Evolutionary conservation across 805 yeast species (phyloP), one percentile per base, ranked within the genome.

Genomic region (Candida ovalis): DNA sequence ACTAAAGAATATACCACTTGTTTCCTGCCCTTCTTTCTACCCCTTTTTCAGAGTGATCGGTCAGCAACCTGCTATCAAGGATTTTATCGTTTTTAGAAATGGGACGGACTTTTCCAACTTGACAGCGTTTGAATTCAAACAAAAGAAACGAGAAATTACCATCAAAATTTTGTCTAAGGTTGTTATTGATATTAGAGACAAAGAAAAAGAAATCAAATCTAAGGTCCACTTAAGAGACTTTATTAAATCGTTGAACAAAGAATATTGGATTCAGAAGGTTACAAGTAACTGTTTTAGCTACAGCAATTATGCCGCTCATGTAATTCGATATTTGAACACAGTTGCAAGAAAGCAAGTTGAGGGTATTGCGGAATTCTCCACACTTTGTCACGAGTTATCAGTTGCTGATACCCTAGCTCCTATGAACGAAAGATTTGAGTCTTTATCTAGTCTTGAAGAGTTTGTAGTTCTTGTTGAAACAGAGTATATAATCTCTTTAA

Each of bases 321-420:
- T 59, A 3, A 37, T 62, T 1, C 37, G 59, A 15, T 66, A 64
- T 41, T 17, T 66, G 12, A 60, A 55, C 40, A 55, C 63, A 0
- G 62, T 64, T 21, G 58, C 60, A 1, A 33, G 44, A 5, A 45
- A 53, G 4, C 33, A 43, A 3, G 42, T 62, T 36, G 40, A 42
- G 6, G 47, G 50, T 8, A 41, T 47, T 22, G 55, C 67, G 4
- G 62, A 59, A 6, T 60, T 46, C 32, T 44, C 53, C 2, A 40
- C 49, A 21, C 41, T 62, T 38, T 43, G 50, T 19, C 52, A 48
- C 18, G 62, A 60, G 42, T 45, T 62, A 8, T 46, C 53, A 4
- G 44, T 60, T 22, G 50, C 54, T 15, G 51, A 59, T 23, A 42
- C 50, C 8, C 40, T 50, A 17, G 55, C 61, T 6, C 57, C 62